phyloP scores from a whole-genome alignment of 1,284 basidiomycete genomes.

The Ustilago loliicola region DNA sequence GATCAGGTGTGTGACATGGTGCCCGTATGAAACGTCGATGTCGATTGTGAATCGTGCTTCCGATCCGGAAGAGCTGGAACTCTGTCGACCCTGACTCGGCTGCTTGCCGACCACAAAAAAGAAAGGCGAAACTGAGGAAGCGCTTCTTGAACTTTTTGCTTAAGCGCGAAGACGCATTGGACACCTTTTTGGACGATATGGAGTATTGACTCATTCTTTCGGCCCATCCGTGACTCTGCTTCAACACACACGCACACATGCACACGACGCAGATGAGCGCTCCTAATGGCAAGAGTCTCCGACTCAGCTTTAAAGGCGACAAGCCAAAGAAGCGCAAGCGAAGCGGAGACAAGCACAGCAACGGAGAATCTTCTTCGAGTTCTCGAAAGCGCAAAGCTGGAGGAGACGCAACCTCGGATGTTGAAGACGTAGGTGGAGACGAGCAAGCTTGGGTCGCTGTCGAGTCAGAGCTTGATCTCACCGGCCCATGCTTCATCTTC shows the following conservation, averaged over 20 bases:
- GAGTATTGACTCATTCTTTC: not conserved
- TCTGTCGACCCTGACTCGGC: slow-evolving; percentile 1
- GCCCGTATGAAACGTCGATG: not conserved
- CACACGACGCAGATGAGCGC: slow-evolving; percentile 22
- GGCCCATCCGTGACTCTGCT: not conserved
- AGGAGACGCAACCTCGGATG: slow-evolving; percentile 41
- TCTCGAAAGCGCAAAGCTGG: slow-evolving; percentile 18
- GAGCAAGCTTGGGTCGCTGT: slow-evolving; percentile 60
- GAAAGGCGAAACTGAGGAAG: not conserved
- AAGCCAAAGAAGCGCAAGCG: slow-evolving; percentile 47
- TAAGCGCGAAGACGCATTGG: not conserved
- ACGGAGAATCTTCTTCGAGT: slow-evolving; percentile 20
- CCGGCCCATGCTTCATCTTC: slow-evolving; percentile 53
- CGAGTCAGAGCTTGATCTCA: slow-evolving; percentile 38
- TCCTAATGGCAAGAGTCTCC: slow-evolving; percentile 28
- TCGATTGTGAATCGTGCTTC: not conserved
- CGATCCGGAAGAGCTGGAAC: slow-evolving; percentile 9
- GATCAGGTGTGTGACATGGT: not conserved
- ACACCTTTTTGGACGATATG: not conserved
- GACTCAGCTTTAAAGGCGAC: slow-evolving; percentile 56
- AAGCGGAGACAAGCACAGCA: slow-evolving; percentile 18
- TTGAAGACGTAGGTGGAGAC: slow-evolving; percentile 57
- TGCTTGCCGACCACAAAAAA: slow-evolving; percentile 3
- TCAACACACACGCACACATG: not conserved
- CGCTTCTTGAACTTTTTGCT: not conserved